A percentile compares a stretch with the other conserved stretches of the same genome.
phyloP scores from a whole-genome alignment of 495 filamentous ascomycete species.

The Aspergillus leporis region DNA sequence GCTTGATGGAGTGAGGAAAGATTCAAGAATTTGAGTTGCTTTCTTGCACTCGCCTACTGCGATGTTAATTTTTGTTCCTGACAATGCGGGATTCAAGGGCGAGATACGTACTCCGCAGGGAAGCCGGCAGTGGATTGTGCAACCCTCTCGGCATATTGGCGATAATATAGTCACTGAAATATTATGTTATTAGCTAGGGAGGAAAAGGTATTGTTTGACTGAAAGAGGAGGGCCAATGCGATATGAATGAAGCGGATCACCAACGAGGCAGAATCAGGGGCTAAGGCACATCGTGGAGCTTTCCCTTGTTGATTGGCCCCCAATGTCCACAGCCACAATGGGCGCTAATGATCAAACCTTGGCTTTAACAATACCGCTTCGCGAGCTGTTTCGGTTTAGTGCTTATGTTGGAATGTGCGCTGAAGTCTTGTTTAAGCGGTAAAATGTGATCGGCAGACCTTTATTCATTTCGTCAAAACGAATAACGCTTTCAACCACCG shows the following conservation, averaged over 20 bases:
- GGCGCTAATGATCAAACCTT: background rate
- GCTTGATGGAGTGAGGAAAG: constrained; percentile 83
- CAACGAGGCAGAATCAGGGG: background rate
- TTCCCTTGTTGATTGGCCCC: background rate
- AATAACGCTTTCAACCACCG: no score
- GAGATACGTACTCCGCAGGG: constrained; percentile 49
- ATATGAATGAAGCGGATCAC: background rate
- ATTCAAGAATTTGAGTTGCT: constrained; percentile 80
- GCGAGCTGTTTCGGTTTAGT: background rate
- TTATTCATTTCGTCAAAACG: no score
- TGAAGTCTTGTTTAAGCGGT: no score
- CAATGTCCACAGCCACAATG: background rate
- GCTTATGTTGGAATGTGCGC: background rate
- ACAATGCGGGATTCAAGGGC: background rate
- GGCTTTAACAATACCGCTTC: background rate
- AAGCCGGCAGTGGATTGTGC: constrained; percentile 61
- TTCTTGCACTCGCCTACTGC: constrained; percentile 74
- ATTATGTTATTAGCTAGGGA: background rate
- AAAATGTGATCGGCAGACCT: no score
- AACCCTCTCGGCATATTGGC: constrained; percentile 45
- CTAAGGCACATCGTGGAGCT: background rate
- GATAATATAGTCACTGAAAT: background rate
- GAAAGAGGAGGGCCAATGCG: background rate
- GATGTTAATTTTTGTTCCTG: background rate
- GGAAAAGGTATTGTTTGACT: background rate